These are phyloP conservation scores for Pseudogymnoascus sp. DNA, from an alignment of 2,329 filamentous ascomycete genomes.

Conservation along the genomic window DNA sequence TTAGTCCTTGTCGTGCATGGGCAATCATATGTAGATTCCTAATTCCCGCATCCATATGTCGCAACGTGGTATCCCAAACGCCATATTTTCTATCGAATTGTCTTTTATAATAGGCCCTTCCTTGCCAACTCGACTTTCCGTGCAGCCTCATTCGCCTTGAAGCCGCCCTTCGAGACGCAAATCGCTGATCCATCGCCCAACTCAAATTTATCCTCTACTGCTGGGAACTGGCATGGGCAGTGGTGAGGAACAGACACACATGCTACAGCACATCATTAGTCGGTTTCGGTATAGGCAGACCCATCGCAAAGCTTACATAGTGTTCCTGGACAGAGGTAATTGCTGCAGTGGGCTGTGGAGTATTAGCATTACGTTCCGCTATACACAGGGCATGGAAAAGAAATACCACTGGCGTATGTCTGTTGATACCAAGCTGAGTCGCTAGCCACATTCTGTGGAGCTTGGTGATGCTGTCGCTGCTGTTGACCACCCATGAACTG, in stretches of 20 bases:
- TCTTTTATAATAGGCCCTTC: conserved; percentile 59
- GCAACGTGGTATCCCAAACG: background rate
- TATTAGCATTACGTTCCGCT: conserved; percentile 7
- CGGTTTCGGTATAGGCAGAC: background rate
- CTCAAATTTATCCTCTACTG: conserved; percentile 70
- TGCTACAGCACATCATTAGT: conserved; percentile 36
- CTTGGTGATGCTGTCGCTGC: conserved; percentile 51
- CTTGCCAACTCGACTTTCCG: conserved; percentile 72
- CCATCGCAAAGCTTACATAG: conserved; percentile 38
- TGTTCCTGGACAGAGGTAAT: conserved; percentile 90
- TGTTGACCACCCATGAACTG: conserved; percentile 69
- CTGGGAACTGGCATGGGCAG: conserved; percentile 80
- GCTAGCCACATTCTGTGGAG: conserved; percentile 71
- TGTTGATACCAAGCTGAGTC: conserved; percentile 73
- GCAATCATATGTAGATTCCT: conserved; percentile 3
- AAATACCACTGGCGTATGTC: conserved; percentile 56
- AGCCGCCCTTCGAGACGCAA: conserved; percentile 68
- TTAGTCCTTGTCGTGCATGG: background rate
- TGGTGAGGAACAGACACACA: conserved; percentile 97
- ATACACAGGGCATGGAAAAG: background rate
- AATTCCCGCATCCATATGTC: background rate
- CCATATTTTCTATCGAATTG: conserved; percentile 3
- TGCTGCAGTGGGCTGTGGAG: conserved; percentile 67
- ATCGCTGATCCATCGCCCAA: conserved; percentile 61
- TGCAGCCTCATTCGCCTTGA: conserved; percentile 59